Conservation (phyloP, 768 basidiomycete species). For the Rickenella mellea region DNA sequence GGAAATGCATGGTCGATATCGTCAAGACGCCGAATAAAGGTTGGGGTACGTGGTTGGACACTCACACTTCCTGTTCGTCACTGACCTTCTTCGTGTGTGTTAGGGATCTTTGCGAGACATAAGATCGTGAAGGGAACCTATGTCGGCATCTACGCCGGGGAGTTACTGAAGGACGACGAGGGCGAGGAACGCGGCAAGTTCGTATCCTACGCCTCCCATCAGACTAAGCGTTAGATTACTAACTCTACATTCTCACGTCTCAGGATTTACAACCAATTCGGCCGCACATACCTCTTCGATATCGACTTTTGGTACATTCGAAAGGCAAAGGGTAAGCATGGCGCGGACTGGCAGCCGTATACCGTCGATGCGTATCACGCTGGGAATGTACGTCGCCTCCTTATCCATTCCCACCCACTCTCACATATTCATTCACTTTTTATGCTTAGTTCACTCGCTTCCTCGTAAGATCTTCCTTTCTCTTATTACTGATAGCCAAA, state of each 20-base stretch:
- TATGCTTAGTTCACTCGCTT: slow-evolving; percentile 76
- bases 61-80: neutral
- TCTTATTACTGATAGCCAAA: neutral
- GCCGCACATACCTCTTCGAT: slow-evolving; percentile 74
- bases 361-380: slow-evolving; percentile 83
- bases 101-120: slow-evolving; percentile 67
- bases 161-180: slow-evolving; percentile 61
- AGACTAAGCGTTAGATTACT: neutral
- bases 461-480: slow-evolving; percentile 38
- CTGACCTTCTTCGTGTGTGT: slow-evolving; percentile 2
- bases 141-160: slow-evolving; percentile 81
- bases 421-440: neutral
- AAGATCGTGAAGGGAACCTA: slow-evolving; percentile 63
- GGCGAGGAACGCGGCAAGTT: slow-evolving; percentile 61
- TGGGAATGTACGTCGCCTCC: slow-evolving; percentile 54
- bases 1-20: slow-evolving; percentile 53
- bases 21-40: slow-evolving; percentile 69
- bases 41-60: slow-evolving; percentile 52
- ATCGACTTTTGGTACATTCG: slow-evolving; percentile 70
- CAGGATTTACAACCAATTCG: slow-evolving; percentile 68
- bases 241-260: neutral
- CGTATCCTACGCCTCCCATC: slow-evolving; percentile 16
- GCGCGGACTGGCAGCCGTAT: slow-evolving; percentile 32
- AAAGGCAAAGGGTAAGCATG: slow-evolving; percentile 20
- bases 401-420: neutral